phyloP scores from a whole-genome alignment of 768 basidiomycete species.

The Mrakia gelida region DNA sequence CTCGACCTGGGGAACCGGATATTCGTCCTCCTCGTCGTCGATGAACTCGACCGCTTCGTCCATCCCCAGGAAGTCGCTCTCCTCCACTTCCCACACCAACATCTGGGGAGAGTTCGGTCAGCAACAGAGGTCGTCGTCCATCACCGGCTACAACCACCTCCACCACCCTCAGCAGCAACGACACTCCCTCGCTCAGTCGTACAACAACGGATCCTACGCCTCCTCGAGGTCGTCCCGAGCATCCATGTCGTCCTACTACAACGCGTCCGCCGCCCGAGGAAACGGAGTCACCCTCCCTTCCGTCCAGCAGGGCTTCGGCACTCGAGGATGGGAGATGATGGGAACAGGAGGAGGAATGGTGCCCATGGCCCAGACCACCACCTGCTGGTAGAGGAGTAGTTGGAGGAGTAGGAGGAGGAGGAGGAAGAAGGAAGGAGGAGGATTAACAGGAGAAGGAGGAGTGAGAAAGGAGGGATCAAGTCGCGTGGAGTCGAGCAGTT shows the following conservation, averaged over 20 bases:
- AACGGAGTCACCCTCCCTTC: neutral
- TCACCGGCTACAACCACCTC: neutral
- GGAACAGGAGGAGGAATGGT: neutral
- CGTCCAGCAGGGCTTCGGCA: conserved; percentile 9
- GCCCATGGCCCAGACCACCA: neutral
- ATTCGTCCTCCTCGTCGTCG: neutral
- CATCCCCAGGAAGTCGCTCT: neutral
- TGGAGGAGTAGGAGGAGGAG: neutral
- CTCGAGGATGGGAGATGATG: conserved; percentile 10
- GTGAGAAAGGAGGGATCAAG: neutral
- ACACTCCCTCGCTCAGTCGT: neutral
- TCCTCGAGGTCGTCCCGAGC: neutral
- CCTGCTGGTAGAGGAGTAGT: neutral
- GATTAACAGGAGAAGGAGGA: neutral
- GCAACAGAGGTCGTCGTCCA: neutral
- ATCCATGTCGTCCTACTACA: neutral
- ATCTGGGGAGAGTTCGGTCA: conserved; percentile 17
- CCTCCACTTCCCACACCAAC: neutral
- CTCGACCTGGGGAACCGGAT: neutral
- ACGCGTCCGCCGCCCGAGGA: neutral
- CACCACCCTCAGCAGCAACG: conserved; percentile 7
- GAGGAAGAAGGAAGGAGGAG: neutral
- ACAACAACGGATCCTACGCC: neutral
- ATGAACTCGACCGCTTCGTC: neutral
- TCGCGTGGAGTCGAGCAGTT: neutral